Conservation (phyloP, 306 rosid genomes). For the Pterocarpus santalinus region DNA sequence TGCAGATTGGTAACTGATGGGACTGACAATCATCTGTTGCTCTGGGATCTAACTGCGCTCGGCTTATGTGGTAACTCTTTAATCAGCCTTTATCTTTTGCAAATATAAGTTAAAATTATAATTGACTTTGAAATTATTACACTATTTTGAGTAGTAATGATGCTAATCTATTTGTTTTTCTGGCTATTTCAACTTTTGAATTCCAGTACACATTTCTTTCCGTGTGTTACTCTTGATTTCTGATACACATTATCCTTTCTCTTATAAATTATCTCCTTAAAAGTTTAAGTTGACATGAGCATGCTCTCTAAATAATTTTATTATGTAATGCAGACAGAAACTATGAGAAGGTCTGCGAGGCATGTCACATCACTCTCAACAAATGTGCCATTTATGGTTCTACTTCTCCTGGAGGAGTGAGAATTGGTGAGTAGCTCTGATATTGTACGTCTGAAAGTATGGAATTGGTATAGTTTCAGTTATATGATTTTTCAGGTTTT, state of each 20-base stretch:
- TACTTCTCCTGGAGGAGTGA: conserved; percentile 77
- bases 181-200: neutral
- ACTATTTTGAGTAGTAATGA: conserved; percentile 5
- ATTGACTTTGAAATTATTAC: conserved; percentile 5
- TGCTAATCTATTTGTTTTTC: conserved; percentile 25
- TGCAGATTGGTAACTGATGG: conserved; percentile 90
- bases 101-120: neutral
- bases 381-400: conserved; percentile 83
- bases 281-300: conserved; percentile 40
- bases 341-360: conserved; percentile 86
- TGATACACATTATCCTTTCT: conserved; percentile 4
- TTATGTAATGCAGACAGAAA: conserved; percentile 65
- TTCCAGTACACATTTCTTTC: neutral
- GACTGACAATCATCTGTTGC: conserved; percentile 88
- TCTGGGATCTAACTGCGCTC: conserved; percentile 83
- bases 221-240: conserved; percentile 30
- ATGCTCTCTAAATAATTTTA: conserved; percentile 35
- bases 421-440: conserved; percentile 72
- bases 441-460: neutral
- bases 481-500: conserved; percentile 10
- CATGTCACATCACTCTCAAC: conserved; percentile 78
- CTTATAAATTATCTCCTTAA: conserved; percentile 9
- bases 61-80: conserved; percentile 68
- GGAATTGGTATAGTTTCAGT: conserved; percentile 12
- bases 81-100: conserved; percentile 8